A percentile compares a stretch with the other conserved stretches of the same genome.
Evolutionary conservation across 2,329 filamentous ascomycete species (phyloP).

Genomic region (Monilinia fructicola): DNA sequence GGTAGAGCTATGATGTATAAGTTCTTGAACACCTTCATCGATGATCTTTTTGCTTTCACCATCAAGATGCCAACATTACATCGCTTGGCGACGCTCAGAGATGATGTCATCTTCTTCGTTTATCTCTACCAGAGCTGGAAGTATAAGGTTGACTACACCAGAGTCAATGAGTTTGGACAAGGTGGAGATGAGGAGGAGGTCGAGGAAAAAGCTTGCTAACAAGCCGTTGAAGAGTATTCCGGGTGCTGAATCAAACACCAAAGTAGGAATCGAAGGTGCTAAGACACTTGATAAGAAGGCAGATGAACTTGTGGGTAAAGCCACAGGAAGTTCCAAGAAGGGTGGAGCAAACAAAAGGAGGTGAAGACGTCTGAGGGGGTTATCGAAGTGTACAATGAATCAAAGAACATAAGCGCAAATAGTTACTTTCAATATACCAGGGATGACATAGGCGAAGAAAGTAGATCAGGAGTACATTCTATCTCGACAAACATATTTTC

Average conservation of each 20-base stretch:
- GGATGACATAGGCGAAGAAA: neutral
- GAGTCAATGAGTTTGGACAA: slow-evolving; percentile 97
- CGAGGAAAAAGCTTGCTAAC: slow-evolving; percentile 48
- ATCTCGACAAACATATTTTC: neutral
- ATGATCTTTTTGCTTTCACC: slow-evolving; percentile 97
- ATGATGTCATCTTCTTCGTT: slow-evolving; percentile 97
- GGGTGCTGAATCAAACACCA: slow-evolving; percentile 30
- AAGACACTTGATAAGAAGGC: slow-evolving; percentile 34
- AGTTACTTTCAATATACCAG: neutral
- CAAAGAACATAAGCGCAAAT: neutral
- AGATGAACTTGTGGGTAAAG: slow-evolving; percentile 41
- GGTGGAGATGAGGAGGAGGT: slow-evolving; percentile 85
- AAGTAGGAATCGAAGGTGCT: slow-evolving; percentile 40
- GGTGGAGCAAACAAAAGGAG: slow-evolving; percentile 52
- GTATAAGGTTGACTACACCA: slow-evolving; percentile 86
- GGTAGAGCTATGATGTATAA: slow-evolving; percentile 97
- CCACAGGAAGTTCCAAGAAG: slow-evolving; percentile 49
- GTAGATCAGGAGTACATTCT: neutral
- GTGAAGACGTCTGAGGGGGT: slow-evolving; percentile 30
- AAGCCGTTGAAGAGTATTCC: slow-evolving; percentile 38
- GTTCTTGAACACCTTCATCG: slow-evolving; percentile 98
- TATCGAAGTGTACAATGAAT: neutral
- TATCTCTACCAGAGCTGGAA: slow-evolving; percentile 94
- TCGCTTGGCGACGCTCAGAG: slow-evolving; percentile 84
- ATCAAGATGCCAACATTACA: slow-evolving; percentile 99